Evolutionary conservation across 2,329 filamentous ascomycete species (phyloP), one percentile per base, ranked within the genome.

Genomic region (Sclerotinia glacialis): DNA sequence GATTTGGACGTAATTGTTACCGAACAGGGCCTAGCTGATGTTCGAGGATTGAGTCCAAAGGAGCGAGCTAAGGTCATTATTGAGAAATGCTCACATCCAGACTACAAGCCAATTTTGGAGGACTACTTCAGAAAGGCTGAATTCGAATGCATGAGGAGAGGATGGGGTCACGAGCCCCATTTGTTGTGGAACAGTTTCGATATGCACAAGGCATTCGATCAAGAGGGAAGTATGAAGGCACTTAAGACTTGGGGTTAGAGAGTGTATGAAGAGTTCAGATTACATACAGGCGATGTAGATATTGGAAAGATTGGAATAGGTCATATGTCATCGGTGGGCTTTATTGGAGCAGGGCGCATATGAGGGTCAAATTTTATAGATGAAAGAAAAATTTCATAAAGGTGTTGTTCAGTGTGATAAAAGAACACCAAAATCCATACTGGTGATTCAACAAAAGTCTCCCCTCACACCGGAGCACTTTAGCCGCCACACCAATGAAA

Each of bases 111-210:
- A 9, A 95, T 96, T 74, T 82, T 96, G 59, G 83, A 84, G 76
- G 89, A 91, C 75, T 96, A 96, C 81, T 89, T 93, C 71, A 88
- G 93, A 71, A 90, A 90, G 78, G 92, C 93, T 47, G 93, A 96
- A 80, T 91, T 85, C 74, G 91, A 96, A 80, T 95, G 92, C 77
- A 79, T 96, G 78, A 85, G 83, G 78, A 94, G 92, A 84, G 93
- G 92, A 26, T 91, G 89, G 91, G 92, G 91, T 26, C 92, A 96
- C 78, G 90, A 96, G 83, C 93, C 93, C 34, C 92, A 96, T 78
- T 80, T 96, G 76, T 82, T 96, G 70, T 96, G 88, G 84, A 90
- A 96, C 79, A 83, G 85, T 56, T 96, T 96, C 77, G 91, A 96
- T 78, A 91, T 96, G 88, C 93, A 96, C 80, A 89, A 89, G 83